These are phyloP conservation scores for Candida ulmi DNA, from an alignment of 805 yeast genomes.

Conservation along the genomic window DNA sequence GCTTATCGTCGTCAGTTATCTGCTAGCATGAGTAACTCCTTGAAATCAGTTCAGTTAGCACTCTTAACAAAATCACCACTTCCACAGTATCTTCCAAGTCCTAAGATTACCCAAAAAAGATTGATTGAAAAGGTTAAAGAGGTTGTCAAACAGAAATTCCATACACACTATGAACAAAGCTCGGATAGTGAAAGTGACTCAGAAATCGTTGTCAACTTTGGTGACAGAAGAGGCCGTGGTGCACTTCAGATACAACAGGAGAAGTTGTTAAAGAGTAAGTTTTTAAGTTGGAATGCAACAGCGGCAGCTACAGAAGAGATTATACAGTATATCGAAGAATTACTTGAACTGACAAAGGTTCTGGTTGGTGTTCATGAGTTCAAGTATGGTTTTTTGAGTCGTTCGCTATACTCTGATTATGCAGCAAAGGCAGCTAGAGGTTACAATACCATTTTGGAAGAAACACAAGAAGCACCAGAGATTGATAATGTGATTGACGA, in stretches of 20 bases:
- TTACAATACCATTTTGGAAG: slow-evolving; percentile 14
- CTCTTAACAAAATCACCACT: slow-evolving; percentile 39
- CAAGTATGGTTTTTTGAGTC: slow-evolving; percentile 44
- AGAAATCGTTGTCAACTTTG: slow-evolving; percentile 15
- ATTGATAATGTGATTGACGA: slow-evolving; percentile 6
- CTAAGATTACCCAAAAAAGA: slow-evolving; percentile 41
- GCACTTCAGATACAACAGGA: slow-evolving; percentile 19
- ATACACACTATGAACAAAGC: slow-evolving; percentile 1
- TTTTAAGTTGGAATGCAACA: slow-evolving; percentile 47
- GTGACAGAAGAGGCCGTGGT: slow-evolving; percentile 2
- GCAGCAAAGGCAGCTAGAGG: slow-evolving; percentile 36
- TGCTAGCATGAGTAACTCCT: slow-evolving; percentile 32
- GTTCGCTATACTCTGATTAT: slow-evolving; percentile 39
- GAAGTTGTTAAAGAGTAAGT: slow-evolving; percentile 29
- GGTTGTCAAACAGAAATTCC: slow-evolving; percentile 25
- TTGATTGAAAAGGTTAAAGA: slow-evolving; percentile 37
- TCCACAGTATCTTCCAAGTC: slow-evolving; percentile 46
- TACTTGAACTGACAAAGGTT: slow-evolving; percentile 33
- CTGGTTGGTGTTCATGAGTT: slow-evolving; percentile 45
- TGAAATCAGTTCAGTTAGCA: slow-evolving; percentile 40
- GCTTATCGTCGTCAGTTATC: slow-evolving; percentile 40
- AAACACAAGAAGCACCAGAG: slow-evolving; percentile 1
- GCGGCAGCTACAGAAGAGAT: slow-evolving; percentile 44
- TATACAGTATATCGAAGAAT: slow-evolving; percentile 43
- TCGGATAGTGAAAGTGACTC: slow-evolving; percentile 18